Evolutionary conservation across 306 rosid species (phyloP).

Genomic region (Lathyrus aphaca): DNA sequence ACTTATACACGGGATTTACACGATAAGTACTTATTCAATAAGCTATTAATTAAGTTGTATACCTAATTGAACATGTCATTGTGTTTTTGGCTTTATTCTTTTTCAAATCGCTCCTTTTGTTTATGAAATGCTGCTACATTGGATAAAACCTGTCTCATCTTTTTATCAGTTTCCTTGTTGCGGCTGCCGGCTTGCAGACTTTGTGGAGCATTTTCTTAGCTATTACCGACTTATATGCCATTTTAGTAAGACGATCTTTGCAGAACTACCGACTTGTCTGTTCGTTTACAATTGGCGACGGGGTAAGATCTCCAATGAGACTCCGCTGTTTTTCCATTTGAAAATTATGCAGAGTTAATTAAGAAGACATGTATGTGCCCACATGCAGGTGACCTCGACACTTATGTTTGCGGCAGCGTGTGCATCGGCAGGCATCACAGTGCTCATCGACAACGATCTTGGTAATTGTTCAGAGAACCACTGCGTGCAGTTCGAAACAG

Average conservation of each 20-base stretch:
- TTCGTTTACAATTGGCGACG: constrained; percentile 84
- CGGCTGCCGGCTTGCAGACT: constrained; percentile 77
- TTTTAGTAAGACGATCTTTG: constrained; percentile 73
- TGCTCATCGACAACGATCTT: constrained; percentile 84
- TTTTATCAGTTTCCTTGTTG: constrained; percentile 75
- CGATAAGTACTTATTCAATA: neutral
- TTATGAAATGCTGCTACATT: constrained; percentile 14
- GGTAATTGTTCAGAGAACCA: constrained; percentile 61
- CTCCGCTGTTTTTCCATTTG: constrained; percentile 5
- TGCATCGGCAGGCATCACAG: constrained; percentile 96
- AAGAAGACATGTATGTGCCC: constrained; percentile 25
- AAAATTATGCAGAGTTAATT: constrained; percentile 33
- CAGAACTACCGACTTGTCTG: constrained; percentile 63
- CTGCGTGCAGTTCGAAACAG: constrained; percentile 78
- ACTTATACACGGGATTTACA: neutral
- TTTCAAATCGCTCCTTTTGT: neutral
- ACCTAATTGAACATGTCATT: neutral
- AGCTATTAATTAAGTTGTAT: neutral
- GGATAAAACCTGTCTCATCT: constrained; percentile 35
- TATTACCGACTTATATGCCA: constrained; percentile 74
- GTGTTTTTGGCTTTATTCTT: constrained; percentile 14
- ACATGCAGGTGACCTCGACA: constrained; percentile 74
- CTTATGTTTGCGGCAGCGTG: constrained; percentile 94
- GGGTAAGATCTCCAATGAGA: constrained; percentile 63
- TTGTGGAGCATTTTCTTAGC: constrained; percentile 81